Evolutionary conservation across 768 basidiomycete species (phyloP).

Genomic region (Infundibulicybe gibba): DNA sequence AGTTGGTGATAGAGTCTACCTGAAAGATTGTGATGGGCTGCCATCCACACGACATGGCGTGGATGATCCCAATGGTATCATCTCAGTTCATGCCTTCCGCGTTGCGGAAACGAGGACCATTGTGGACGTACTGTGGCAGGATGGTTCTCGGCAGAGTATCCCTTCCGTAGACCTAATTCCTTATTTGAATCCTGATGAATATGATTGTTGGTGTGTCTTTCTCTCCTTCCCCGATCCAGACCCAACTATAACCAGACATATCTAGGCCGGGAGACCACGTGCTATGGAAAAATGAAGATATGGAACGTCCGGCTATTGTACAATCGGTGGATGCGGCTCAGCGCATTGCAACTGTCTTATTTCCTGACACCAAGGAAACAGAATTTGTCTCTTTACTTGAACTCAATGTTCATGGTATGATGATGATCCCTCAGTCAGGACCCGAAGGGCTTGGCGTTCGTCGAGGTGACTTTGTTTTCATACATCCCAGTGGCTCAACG

Average conservation of each 20-base stretch:
- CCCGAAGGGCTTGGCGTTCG: slow-evolving; percentile 74
- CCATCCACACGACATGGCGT: slow-evolving; percentile 64
- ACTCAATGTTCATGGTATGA: slow-evolving; percentile 78
- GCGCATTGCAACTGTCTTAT: slow-evolving; percentile 65
- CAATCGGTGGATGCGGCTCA: slow-evolving; percentile 73
- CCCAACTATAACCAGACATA: too few species aligned
- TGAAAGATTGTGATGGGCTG: slow-evolving; percentile 46
- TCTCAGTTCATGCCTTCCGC: slow-evolving; percentile 54
- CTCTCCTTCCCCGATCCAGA: too few species aligned
- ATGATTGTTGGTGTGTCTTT: slow-evolving; percentile 75
- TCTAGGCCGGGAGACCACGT: slow-evolving; percentile 90
- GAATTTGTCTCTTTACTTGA: slow-evolving; percentile 83
- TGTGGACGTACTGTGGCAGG: slow-evolving; percentile 83
- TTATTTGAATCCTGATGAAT: slow-evolving; percentile 86
- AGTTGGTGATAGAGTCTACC: slow-evolving; percentile 67
- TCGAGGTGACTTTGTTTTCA: slow-evolving; percentile 81
- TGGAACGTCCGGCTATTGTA: slow-evolving; percentile 64
- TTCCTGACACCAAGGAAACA: slow-evolving; percentile 45
- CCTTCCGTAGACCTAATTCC: slow-evolving; percentile 69
- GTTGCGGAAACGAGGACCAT: slow-evolving; percentile 72
- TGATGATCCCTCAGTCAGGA: slow-evolving; percentile 31
- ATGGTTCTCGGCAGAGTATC: slow-evolving; percentile 64
- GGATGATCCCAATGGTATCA: slow-evolving; percentile 34
- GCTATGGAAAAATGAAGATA: slow-evolving; percentile 75
- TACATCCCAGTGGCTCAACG: slow-evolving; percentile 64